Evolutionary conservation across 2,329 filamentous ascomycete genomes (phyloP), one percentile per base, ranked within the genome.

Genomic region (Pseudogymnoascus sp.): DNA sequence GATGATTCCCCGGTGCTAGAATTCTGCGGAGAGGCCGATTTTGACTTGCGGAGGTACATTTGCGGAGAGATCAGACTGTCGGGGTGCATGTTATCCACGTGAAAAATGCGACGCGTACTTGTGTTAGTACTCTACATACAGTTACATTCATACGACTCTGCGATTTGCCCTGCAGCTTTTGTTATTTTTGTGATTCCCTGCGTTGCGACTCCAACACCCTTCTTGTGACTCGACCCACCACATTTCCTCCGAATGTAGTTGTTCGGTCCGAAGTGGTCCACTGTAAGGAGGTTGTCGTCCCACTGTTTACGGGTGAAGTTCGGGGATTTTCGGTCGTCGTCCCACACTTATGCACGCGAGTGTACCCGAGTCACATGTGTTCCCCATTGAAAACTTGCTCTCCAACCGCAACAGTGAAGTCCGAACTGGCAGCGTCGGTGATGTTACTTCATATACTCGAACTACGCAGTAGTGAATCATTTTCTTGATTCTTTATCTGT

Each of bases 231-330:
- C 43, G 43, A 50, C 43, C 43, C 43, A 50, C 43, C 43, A 50
- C 43, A 50, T 50, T 11, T 16, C n/a, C 25, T 30, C 43, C 43
- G 43, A 50, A 50, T 50, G 43, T 32, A 50, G 43, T 18, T 30
- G 43, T 50, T 47, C 43, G 43, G 43, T 50, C 43, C 43, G 43
- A 50, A 6, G 16, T 50, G 43, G 43, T 50, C 43, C 43, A 50
- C 43, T 50, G 43, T 50, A 50, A 50, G 22, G 22, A 50, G n/a
- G 43, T 30, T 30, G n/a, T 50, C n/a, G 43, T 28, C 25, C 43
- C 43, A 50, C 43, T 50, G 43, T 50, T 43, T 50, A 30, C 43
- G 43, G 43, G 7, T 50, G 25, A 50, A 50, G 3, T 50, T 50
- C 43, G 43, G 43, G 43, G 22, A 50, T 50, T 50, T 8, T 50